Base-by-base conservation (phyloP, 2,329 filamentous ascomycete genomes). In the Fusarium sororula region DNA sequence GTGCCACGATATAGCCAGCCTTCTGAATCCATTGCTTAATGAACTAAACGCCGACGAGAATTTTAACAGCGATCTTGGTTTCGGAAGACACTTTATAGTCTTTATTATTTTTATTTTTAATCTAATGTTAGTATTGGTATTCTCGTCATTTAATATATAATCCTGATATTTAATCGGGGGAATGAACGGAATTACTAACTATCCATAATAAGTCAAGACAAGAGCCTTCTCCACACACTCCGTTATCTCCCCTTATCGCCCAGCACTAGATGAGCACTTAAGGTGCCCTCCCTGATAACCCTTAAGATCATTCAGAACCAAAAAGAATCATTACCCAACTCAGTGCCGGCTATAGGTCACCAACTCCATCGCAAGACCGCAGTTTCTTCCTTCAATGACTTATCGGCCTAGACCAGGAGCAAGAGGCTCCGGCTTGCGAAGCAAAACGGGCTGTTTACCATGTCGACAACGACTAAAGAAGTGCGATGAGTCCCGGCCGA, bases 111-210 rank as follows among this genome's bases (percentile, higher is more conserved):
- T 1, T 32, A 13, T 32, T 32, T 32, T 32, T 13, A 13, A 32
- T 32, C 30, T 13, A 32, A 32, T 5, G 13, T 6, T 13, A 32
- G 5, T 1, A 32, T 32, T 32, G 1, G 32, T 14, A 7, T 6
- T 3, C 32, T 32, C 17, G 3, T 3, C 1, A 22, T 6, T 22
- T 14, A 41, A 22, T 3, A 41, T 41, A 10, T 41, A 6, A 4
- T 15, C 9, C 20, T 22, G 1, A 6, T n/a, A 15, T n/a, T 9
- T 9, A 0, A n/a, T 15, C 22, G 12, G 14, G 13, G 12, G 13
- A 41, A 14, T 41, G 2, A n/a, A n/a, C 7, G 10, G 2, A 39
- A n/a, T 1, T 41, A 15, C 22, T 10, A n/a, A n/a, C 39, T 41
- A 41, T 22, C 39, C 6, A 2, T 22, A 10, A 41, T 0, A 41